Conservation (phyloP, 2,329 filamentous ascomycete genomes). For the Aureobasidium sp. region DNA sequence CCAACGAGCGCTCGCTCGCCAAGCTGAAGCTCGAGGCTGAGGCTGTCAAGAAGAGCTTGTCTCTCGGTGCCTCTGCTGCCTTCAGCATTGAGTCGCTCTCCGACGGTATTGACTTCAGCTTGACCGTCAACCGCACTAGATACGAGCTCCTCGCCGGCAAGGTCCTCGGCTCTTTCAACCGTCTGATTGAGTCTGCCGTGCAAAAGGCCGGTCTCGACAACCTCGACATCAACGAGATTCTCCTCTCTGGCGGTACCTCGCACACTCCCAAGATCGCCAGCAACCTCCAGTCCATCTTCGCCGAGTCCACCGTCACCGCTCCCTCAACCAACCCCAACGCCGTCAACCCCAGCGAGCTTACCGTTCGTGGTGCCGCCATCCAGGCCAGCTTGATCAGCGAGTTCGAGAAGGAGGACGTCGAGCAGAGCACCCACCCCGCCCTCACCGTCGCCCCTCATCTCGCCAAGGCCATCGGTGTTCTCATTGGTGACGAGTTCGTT, state of each 20-base stretch:
- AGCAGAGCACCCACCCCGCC: conserved; percentile 90
- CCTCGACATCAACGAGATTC: conserved; percentile 88
- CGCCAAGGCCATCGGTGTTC: conserved; percentile 76
- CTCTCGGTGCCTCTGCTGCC: conserved; percentile 75
- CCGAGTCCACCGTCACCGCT: conserved; percentile 71
- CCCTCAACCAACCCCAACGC: conserved; percentile 69
- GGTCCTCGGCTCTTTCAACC: conserved; percentile 79
- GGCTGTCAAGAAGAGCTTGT: conserved; percentile 83
- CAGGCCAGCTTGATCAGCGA: conserved; percentile 91
- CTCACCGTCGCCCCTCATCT: conserved; percentile 92
- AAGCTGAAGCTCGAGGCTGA: conserved; percentile 92
- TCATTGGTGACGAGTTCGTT: conserved; percentile 60
- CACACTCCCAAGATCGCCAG: conserved; percentile 89
- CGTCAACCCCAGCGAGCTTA: conserved; percentile 88
- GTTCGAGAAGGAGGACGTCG: conserved; percentile 87
- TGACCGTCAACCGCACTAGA: conserved; percentile 84
- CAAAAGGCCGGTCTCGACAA: conserved; percentile 90
- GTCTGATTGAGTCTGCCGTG: conserved; percentile 72
- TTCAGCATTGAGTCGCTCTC: conserved; percentile 89
- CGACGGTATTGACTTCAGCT: conserved; percentile 82
- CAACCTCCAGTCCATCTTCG: conserved; percentile 72
- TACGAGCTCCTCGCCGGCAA: conserved; percentile 85
- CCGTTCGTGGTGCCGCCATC: conserved; percentile 83
- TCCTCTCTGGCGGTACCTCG: conserved; percentile 82
- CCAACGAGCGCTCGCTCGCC: conserved; percentile 70